Base-by-base conservation (phyloP, 345 rosid genomes). In the Euphorbia lathyris region DNA sequence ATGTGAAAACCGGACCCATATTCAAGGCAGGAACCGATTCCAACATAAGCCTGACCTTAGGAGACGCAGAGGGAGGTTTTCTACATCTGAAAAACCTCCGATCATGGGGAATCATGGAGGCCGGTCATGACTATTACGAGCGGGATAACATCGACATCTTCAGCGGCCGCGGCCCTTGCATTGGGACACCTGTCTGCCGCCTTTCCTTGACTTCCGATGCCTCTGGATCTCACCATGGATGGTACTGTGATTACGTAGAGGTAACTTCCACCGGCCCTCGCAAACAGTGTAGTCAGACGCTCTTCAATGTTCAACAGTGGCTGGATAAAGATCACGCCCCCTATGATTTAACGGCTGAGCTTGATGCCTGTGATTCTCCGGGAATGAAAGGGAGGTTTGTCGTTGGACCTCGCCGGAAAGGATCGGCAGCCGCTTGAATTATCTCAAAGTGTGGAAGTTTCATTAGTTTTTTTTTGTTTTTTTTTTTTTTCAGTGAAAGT, bases 191-290 rank as follows among this genome's bases (percentile, higher is more conserved):
- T 9, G 12, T 80, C 0, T 86, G 89, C 70, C 59, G 83, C 45
- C 84, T 86, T 48, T 83, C 80, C 76, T 48, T 86, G 59, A 86
- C 87, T 40, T 86, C 87, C 0, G 83, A 83, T 20, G 87, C 87
- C 25, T 70, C 78, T 0, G 89, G 87, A 10, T 1, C 17, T 5
- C 79, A 76, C 77, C 85, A 76, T 19, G 86, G 87, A n/a, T 83
- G 85, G 87, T 86, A 76, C 72, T 86, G 85, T 40, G 79, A 81
- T 13, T 81, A 79, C 57, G 45, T 86, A 13, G 87, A 86, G 68
- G 84, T 83, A 58, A 83, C 83, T 12, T 66, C 80, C 55, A 73
- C 79, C 3, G 80, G 83, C 0, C 81, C 78, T 34, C 81, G 70
- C 38, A 72, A 34, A 56, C 50, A 32, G 3, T 86, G 87, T 63